Percentiles rank a stretch among this genome's conserved stretches.
Evolutionary conservation across 345 rosid genomes (phyloP).

Genomic region (Lepidium didymum): DNA sequence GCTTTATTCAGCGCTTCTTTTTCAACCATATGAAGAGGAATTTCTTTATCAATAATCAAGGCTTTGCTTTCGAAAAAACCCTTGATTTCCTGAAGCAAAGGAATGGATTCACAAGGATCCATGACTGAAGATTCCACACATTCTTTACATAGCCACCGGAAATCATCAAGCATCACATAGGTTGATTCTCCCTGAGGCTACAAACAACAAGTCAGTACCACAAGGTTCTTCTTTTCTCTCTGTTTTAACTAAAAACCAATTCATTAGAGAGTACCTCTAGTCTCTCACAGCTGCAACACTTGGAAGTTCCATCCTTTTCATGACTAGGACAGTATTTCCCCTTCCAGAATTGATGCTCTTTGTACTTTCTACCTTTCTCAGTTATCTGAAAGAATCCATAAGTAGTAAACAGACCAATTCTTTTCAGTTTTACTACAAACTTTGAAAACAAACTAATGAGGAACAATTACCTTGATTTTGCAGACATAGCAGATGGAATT

Average conservation of each 20-base stretch:
- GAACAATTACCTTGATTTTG: background rate
- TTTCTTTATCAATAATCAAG: constrained; percentile 74
- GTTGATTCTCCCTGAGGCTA: constrained; percentile 44
- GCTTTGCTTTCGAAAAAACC: constrained; percentile 76
- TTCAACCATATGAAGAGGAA: constrained; percentile 81
- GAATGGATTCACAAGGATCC: constrained; percentile 69
- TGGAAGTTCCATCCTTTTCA: background rate
- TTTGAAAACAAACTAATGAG: no score
- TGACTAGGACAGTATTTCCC: constrained; percentile 5
- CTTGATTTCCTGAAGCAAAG: constrained; percentile 71
- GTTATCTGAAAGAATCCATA: constrained; percentile 39
- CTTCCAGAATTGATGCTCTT: constrained; percentile 36
- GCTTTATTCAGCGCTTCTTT: constrained; percentile 81
- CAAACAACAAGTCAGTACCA: background rate
- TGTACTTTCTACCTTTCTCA: constrained; percentile 35
- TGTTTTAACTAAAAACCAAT: background rate
- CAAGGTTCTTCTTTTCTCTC: background rate
- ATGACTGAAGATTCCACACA: constrained; percentile 85
- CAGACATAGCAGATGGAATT: constrained; percentile 11
- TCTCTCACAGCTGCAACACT: constrained; percentile 28
- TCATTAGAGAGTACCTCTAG: background rate
- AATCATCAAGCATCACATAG: constrained; percentile 49
- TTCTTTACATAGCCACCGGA: constrained; percentile 60
- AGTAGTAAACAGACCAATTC: no score
- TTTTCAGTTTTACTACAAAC: no score